Base-by-base conservation (phyloP, 768 basidiomycete species). In the Panaeolus cyanescens region DNA sequence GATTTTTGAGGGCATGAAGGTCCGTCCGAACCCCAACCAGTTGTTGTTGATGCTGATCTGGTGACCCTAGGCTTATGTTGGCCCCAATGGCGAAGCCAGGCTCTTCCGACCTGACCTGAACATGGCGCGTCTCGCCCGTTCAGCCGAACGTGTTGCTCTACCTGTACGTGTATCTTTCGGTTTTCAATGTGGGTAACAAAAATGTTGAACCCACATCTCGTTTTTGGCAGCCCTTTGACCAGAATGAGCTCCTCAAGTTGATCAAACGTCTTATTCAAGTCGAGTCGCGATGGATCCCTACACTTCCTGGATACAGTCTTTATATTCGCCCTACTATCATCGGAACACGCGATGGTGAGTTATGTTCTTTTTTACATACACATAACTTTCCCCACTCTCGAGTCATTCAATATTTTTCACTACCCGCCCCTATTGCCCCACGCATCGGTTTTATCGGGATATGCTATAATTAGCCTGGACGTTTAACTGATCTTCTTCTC, bases 1-100 rank as follows among this genome's bases (percentile, higher is more conserved):
- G 63, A 84, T 89, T 15, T 95, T 97, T 68, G 95, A 97, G 73
- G 93, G 95, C 7, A 88, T 96, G 85, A 96, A 84, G 78, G 82
- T 78, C 19, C 12, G 75, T 62, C 34, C 31, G n/a, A 40, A n/a
- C 3, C 3, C 13, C 25, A 3, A 10, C 36, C 25, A 9, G 50
- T 33, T 9, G 10, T 59, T n/a, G 15, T 30, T 59, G 19, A 5
- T 30, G 15, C n/a, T 22, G 28, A 4, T 28, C 45, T 25, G 45
- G 13, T 50, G 45, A 28, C 17, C 12, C 28, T 59, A 91, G 86
- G 91, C 92, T 0, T 91, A 90, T 71, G 61, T 84, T 1, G 88
- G 85, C 9, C 83, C 85, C n/a, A 81, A 91, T 60, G 93, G 93
- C 1, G 83, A 85, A 55, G 81, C 87, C 1, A 80, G 90, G 6